These are phyloP conservation scores for Alternaria longipes DNA, from an alignment of 2,329 filamentous ascomycete species.

Conservation along the genomic window DNA sequence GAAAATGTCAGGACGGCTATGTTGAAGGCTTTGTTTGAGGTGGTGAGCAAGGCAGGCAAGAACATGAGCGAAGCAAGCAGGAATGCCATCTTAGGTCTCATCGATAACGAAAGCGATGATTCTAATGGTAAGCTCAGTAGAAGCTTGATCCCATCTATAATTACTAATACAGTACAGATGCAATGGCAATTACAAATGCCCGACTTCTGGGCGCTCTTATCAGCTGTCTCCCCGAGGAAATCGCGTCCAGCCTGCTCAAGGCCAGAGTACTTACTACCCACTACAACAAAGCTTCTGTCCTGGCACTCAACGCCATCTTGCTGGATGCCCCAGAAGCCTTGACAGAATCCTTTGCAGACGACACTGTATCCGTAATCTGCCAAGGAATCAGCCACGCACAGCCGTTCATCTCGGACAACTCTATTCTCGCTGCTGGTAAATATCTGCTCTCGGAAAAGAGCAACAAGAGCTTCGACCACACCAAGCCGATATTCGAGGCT, in stretches of 20 bases:
- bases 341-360: constrained; percentile 73
- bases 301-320: constrained; percentile 89
- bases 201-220: constrained; percentile 89
- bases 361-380: constrained; percentile 78
- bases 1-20: constrained; percentile 90
- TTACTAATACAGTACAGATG: constrained; percentile 51
- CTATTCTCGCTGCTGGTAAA: constrained; percentile 88
- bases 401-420: constrained; percentile 85
- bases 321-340: constrained; percentile 79
- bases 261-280: constrained; percentile 80
- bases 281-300: constrained; percentile 78
- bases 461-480: constrained; percentile 75
- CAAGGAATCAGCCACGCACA: constrained; percentile 79
- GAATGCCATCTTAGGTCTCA: constrained; percentile 83
- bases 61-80: constrained; percentile 96
- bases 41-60: constrained; percentile 90
- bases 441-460: constrained; percentile 76
- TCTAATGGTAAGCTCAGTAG: constrained; percentile 64
- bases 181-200: constrained; percentile 89
- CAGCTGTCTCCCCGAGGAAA: constrained; percentile 80
- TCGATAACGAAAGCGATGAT: constrained; percentile 83
- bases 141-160: neutral
- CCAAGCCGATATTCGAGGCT: constrained; percentile 81
- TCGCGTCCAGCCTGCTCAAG: constrained; percentile 69
- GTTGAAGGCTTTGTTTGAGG: constrained; percentile 95